Evolutionary conservation across 2,329 filamentous ascomycete genomes (phyloP).

Genomic region (Thelonectria rubi): DNA sequence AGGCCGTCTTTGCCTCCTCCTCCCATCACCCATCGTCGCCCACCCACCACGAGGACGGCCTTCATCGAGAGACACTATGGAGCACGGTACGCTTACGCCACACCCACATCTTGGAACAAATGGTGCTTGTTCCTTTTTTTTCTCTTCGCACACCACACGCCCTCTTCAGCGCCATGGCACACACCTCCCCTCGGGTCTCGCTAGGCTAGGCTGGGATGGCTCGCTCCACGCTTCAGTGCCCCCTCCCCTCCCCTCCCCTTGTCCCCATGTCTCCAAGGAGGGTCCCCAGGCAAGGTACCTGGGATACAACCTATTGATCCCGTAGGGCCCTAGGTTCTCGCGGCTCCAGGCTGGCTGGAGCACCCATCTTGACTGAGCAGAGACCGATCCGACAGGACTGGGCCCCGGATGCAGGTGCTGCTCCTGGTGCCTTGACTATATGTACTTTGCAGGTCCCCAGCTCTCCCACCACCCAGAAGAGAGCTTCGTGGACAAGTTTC

Average conservation of each 20-base stretch:
- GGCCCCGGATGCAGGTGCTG: conserved; percentile 40
- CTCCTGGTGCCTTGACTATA: conserved; percentile 44
- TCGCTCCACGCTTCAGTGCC: conserved; percentile 18
- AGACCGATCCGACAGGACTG: conserved; percentile 40
- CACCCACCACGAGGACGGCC: conserved; percentile 10
- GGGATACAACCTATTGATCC: conserved; percentile 20
- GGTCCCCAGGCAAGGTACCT: conserved; percentile 21
- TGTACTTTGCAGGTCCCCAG: conserved; percentile 40
- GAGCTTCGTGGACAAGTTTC: conserved; percentile 32
- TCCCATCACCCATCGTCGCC: not conserved
- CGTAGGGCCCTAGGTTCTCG: conserved; percentile 33
- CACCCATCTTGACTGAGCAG: conserved; percentile 31
- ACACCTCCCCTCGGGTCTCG: conserved; percentile 22
- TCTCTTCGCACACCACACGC: conserved; percentile 10
- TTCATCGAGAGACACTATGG: not conserved
- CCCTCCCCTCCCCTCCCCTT: conserved; percentile 26
- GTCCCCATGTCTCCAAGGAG: conserved; percentile 31
- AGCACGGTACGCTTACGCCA: not conserved
- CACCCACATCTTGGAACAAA: not conserved
- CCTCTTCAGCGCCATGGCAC: conserved; percentile 13
- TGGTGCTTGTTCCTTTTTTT: not conserved
- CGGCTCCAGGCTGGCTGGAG: conserved; percentile 18
- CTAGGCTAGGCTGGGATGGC: conserved; percentile 25
- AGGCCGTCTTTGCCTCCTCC: conserved; percentile 20
- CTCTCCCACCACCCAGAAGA: conserved; percentile 27